Base-by-base conservation (phyloP, 768 basidiomycete species). In the Strobilomyces dryophilus region DNA sequence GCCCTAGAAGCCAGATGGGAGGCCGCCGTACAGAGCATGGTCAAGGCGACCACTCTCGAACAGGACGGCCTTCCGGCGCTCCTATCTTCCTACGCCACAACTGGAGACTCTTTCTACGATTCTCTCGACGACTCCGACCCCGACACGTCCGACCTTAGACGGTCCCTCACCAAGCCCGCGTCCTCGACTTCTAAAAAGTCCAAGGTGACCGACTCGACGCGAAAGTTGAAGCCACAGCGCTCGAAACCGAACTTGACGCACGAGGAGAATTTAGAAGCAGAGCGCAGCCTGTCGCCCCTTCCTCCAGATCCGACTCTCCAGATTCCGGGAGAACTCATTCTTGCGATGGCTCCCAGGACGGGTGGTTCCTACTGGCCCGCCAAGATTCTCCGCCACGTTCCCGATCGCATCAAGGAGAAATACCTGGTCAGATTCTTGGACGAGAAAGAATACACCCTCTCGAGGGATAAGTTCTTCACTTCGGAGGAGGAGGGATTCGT, bases 301-400 rank as follows among this genome's bases (percentile, higher is more conserved):
- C 73, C 69, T 15, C 67, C 73, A 3, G 83, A 87, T 56, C 68
- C 69, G 4, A 65, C 72, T 0, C 72, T 86, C 21, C 67, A 76
- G 15, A 79, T 89, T 35, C 87, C 86, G 3, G 89, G 86, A 3
- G 88, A 90, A 64, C 66, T 83, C 1, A 70, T 89, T 3, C 72
- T 89, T 12, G 83, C 84, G 7, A 67, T 67, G 49, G 62, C 58
- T 20, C 67, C 66, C 26, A 61, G 59, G n/a, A 64, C 64, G 7
- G 59, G 69, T 5, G 56, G 60, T 5, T 59, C 65, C 15, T 84
- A 83, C 59, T 92, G 89, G 89, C 87, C 89, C 3, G 89, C 84
- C 1, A 72, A 72, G 62, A 69, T 91, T 37, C 60, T 83, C 10
- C 71, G 60, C 0, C 87, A 83, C 59, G 51, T 79, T 21, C 66